Conservation (phyloP, 352 stramenopile species). For the Stramenopiles sp. region DNA sequence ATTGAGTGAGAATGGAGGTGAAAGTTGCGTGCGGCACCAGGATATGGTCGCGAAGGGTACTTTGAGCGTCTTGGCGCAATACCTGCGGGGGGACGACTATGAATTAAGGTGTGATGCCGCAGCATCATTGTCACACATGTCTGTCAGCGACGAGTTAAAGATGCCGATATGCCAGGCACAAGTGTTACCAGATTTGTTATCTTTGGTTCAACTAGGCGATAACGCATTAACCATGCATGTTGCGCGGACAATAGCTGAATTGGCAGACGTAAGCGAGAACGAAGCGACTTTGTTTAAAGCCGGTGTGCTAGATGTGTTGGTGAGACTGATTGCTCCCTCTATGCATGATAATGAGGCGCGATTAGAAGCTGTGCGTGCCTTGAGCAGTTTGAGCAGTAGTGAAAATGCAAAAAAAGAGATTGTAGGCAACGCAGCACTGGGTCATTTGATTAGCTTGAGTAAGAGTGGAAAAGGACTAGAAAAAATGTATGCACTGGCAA, state of each 20-base stretch:
- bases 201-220: conserved; percentile 43
- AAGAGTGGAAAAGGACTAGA: neutral
- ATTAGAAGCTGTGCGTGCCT: conserved; percentile 35
- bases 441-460: neutral
- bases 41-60: conserved; percentile 42
- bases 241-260: conserved; percentile 47
- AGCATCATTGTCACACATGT: conserved; percentile 41
- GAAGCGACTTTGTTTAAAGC: conserved; percentile 44
- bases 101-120: conserved; percentile 44
- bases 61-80: conserved; percentile 45
- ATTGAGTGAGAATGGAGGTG: conserved; percentile 14
- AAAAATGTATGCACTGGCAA: conserved; percentile 23
- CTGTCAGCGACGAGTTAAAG: conserved; percentile 36
- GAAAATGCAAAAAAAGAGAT: neutral
- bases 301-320: conserved; percentile 37
- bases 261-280: conserved; percentile 43
- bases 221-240: conserved; percentile 37
- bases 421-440: neutral
- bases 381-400: conserved; percentile 14
- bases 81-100: conserved; percentile 41
- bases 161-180: conserved; percentile 42
- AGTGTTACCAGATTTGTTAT: conserved; percentile 36
- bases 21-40: conserved; percentile 42
- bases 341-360: conserved; percentile 36
- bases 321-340: conserved; percentile 41